Base-by-base conservation (phyloP, 352 stramenopile genomes). In the Phytophthora hibernalis region DNA sequence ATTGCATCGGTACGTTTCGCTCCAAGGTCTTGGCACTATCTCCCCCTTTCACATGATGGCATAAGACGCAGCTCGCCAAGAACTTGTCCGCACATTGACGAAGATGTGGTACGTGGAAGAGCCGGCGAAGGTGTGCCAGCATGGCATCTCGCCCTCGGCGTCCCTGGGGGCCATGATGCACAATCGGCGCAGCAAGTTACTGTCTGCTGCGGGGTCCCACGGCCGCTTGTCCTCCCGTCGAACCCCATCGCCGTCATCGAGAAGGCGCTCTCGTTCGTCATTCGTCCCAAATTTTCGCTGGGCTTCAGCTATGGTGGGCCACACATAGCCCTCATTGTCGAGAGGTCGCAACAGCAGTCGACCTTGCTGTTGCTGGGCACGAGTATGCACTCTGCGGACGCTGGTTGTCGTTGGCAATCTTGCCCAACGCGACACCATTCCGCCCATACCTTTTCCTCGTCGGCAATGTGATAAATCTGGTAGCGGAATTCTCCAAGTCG, bases 121-220 rank as follows among this genome's bases (percentile, higher is more conserved):
- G 16, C 6, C 50, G 18, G 10, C 40, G 40, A 21, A 67, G 20
- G 16, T n/a, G 59, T 38, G 40, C 48, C 20, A 66, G 48, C 38
- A 64, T 54, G 0, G 48, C 43, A 6, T 54, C 42, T 3, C 35
- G 33, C 26, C 11, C 0, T 24, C 33, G 24, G 26, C 53, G 18
- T 65, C n/a, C n/a, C n/a, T n/a, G n/a, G n/a, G 38, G 20, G 57
- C 38, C 30, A 58, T 58, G n/a, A 53, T 65, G 26, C 24, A 53
- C 35, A 65, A 33, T 13, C 57, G 48, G n/a, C 15, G 26, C 13
- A 58, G 18, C 6, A 65, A 18, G 10, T 57, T 24, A 24, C 5
- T 53, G 6, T 35, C 56, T 2, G 18, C 22, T 12, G 56, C 9
- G 2, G 56, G 45, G 9, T 57, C 35, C 33, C 45, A 57, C 10